These are phyloP conservation scores for Oryza rufipogon DNA, from an alignment of 176 grass and related monocot species.

Conservation along the genomic window DNA sequence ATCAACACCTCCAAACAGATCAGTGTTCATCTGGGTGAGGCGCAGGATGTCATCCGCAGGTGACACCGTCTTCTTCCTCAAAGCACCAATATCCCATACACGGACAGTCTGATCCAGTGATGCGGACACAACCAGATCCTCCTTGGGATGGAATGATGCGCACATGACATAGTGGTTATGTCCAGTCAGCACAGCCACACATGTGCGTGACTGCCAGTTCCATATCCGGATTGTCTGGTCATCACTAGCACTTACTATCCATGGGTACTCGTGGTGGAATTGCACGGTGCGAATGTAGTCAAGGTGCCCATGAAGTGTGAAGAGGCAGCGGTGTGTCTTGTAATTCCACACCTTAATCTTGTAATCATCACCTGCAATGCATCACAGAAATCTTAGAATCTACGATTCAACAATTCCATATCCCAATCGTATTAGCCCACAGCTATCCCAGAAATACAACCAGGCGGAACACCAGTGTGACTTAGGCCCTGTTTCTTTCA, in stretches of 20 bases:
- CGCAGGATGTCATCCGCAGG: constrained; percentile 82
- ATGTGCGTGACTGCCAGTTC: constrained; percentile 94
- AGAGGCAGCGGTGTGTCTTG: constrained; percentile 92
- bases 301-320: constrained; percentile 86
- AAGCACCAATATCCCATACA: constrained; percentile 81
- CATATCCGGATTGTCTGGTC: constrained; percentile 93
- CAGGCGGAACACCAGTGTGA: too few species aligned
- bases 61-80: constrained; percentile 75
- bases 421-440: too few species aligned
- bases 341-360: constrained; percentile 99
- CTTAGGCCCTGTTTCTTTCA: too few species aligned
- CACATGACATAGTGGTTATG: constrained; percentile 98
- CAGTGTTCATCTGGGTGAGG: constrained; percentile 86
- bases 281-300: constrained; percentile 98
- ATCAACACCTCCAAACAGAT: constrained; percentile 90
- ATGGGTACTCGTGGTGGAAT: constrained; percentile 79
- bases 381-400: neutral
- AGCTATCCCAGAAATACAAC: too few species aligned
- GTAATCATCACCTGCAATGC: constrained; percentile 79
- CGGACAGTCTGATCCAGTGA: constrained; percentile 89
- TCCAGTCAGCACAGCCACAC: constrained; percentile 78
- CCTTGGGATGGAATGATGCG: constrained; percentile 89
- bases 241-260: constrained; percentile 88
- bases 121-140: constrained; percentile 86
- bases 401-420: too few species aligned